Evolutionary conservation across 116 monocot species (phyloP).

Genomic region (Cymodocea nodosa): DNA sequence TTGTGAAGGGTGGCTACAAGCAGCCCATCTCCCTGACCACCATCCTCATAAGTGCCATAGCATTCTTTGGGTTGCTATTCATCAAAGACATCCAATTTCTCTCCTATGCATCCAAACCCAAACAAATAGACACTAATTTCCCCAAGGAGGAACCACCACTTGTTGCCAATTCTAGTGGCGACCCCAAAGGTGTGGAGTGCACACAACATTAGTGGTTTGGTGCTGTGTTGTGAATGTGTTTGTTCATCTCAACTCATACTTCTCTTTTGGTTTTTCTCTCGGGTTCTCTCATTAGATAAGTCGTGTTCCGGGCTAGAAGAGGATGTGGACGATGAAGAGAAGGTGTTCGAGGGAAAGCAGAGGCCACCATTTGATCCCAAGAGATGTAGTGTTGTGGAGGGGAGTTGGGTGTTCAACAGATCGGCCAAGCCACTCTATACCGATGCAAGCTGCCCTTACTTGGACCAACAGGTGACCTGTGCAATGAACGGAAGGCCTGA

Average conservation of each 20-base stretch:
- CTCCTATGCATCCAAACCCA: conserved; percentile 35
- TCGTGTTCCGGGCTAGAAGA: conserved; percentile 10
- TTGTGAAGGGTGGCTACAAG: conserved; percentile 18
- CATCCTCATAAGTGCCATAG: conserved; percentile 28
- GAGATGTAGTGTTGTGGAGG: conserved; percentile 45
- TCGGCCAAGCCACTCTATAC: conserved; percentile 30
- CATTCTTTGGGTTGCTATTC: conserved; percentile 44
- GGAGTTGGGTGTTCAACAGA: conserved; percentile 59
- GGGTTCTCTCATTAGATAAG: not conserved
- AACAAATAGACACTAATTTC: conserved; percentile 37
- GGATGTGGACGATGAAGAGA: conserved; percentile 21
- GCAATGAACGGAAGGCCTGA: conserved; percentile 63
- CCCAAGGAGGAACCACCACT: conserved; percentile 19
- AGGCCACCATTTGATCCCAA: conserved; percentile 18
- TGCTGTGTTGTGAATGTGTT: no score
- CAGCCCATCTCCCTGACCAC: conserved; percentile 39
- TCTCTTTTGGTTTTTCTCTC: not conserved
- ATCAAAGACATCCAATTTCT: conserved; percentile 60
- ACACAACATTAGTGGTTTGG: no score
- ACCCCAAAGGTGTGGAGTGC: conserved; percentile 2
- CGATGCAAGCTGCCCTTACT: conserved; percentile 55
- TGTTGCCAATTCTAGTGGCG: conserved; percentile 9
- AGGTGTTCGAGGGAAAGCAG: not conserved
- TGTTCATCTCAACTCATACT: not conserved
- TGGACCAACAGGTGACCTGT: conserved; percentile 48